Conservation (phyloP, 192 early-diverging fungal genomes). For the Backusella psychrophila region DNA sequence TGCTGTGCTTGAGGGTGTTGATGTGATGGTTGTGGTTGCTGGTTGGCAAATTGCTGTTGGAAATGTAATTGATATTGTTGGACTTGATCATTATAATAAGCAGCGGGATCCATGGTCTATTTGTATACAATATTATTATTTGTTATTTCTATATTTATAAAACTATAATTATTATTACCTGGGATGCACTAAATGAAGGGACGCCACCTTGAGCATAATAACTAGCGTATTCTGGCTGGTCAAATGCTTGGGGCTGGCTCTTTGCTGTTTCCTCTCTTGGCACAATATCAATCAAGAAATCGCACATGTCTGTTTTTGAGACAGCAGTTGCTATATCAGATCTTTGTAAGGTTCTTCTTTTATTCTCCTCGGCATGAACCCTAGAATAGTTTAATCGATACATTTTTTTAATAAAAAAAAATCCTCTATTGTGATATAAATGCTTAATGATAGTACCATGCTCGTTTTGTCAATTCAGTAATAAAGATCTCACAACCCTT, state of each 20-base stretch:
- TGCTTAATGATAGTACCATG: slow-evolving; percentile 50
- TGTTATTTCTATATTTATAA: no score
- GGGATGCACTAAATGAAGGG: neutral
- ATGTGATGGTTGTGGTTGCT: slow-evolving; percentile 13
- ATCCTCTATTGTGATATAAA: no score
- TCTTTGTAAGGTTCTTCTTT: slow-evolving; percentile 90
- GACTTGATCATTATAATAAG: slow-evolving; percentile 24
- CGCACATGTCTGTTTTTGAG: slow-evolving; percentile 89
- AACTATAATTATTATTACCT: neutral
- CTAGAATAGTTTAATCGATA: slow-evolving; percentile 25
- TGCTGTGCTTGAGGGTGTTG: neutral
- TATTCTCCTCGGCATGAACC: slow-evolving; percentile 95
- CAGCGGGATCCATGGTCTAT: neutral
- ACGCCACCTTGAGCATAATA: neutral
- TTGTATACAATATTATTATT: no score
- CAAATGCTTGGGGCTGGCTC: neutral
- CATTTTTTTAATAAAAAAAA: no score
- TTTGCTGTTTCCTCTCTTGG: slow-evolving; percentile 73
- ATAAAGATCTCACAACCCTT: slow-evolving; percentile 98
- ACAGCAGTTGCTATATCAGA: slow-evolving; percentile 88
- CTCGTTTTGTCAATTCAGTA: slow-evolving; percentile 79
- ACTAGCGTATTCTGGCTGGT: slow-evolving; percentile 6
- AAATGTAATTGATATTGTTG: slow-evolving; percentile 38
- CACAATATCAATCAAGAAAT: slow-evolving; percentile 98
- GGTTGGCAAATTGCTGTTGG: slow-evolving; percentile 31